Conservation (phyloP, 352 stramenopile genomes). For the Globisporangium parvum region DNA sequence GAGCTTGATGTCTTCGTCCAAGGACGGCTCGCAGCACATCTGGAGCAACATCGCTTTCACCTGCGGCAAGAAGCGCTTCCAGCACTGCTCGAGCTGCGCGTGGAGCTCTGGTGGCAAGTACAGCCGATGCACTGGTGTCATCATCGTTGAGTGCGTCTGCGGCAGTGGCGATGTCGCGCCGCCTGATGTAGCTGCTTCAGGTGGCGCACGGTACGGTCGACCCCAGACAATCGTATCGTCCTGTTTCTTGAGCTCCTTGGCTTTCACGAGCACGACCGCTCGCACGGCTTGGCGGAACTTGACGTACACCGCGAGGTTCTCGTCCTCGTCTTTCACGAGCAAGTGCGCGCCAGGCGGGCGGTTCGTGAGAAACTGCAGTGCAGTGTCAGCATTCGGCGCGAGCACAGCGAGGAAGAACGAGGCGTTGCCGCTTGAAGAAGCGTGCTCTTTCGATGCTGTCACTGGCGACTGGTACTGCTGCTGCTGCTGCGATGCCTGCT, state of each 20-base stretch:
- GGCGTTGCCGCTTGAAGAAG: neutral
- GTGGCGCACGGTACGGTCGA: constrained; percentile 2
- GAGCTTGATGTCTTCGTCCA: constrained; percentile 38
- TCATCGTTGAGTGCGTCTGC: constrained; percentile 25
- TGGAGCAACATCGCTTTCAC: constrained; percentile 57
- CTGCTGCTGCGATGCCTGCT: constrained; percentile 2
- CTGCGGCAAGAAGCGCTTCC: constrained; percentile 47
- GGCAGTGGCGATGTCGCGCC: neutral
- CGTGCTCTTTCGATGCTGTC: neutral
- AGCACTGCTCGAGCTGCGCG: constrained; percentile 40
- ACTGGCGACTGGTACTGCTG: constrained; percentile 1
- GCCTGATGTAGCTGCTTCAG: no score
- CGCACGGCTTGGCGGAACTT: constrained; percentile 51
- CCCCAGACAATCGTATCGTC: constrained; percentile 32
- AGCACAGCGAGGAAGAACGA: constrained; percentile 44
- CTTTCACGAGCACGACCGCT: constrained; percentile 33
- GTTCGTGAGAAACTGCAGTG: constrained; percentile 29
- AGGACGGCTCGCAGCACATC: constrained; percentile 38
- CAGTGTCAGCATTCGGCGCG: constrained; percentile 30
- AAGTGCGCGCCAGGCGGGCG: constrained; percentile 46
- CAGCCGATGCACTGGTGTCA: constrained; percentile 44
- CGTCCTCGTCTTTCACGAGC: constrained; percentile 36
- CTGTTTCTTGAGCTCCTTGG: constrained; percentile 41
- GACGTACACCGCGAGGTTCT: constrained; percentile 36
- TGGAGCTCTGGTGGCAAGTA: constrained; percentile 24